Base-by-base conservation (phyloP, 139 green algal genomes). In the Picochlorum sp. region DNA sequence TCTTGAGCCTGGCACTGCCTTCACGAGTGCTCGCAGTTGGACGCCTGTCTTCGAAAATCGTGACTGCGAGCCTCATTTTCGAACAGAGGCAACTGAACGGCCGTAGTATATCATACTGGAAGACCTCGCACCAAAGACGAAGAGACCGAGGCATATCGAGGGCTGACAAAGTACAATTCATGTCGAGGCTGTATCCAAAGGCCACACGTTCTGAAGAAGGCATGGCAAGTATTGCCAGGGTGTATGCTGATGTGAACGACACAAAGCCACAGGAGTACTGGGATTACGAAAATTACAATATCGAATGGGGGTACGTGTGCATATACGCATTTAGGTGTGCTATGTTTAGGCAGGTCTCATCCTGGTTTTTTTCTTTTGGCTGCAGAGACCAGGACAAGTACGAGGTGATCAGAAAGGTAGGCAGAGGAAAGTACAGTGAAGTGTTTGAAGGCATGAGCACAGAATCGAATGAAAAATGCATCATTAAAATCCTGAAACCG, bases 401-500 rank as follows among this genome's bases (percentile, higher is more conserved):
- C 62, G 91, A 98, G 66, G 89, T 99, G 8, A 78, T 96, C 44
- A 72, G 87, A 4, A 97, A 97, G 69, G 89, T 97, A 13, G 94
- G 94, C 3, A 80, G 94, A 6, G 94, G 94, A 37, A 98, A 98
- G 78, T 99, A 99, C 80, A 92, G 81, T 71, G 94, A 99, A 75
- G 94, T 99, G 32, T 99, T 98, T 75, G 94, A 99, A 79, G 92
- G 92, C 28, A 65, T 95, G 15, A 88, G 95, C 62, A 74, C 78
- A 5, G 52, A 76, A 18, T 88, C 74, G 45, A 79, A 80, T 52
- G 65, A 91, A 23, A 80, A 80, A 20, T 97, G 90, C 77, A 91
- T 98, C 59, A 96, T 96, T 73, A 98, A 98, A 67, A 96, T 98
- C 49, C 78, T 98, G 7, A 98, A 98, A 66, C 93, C 93, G 6